Conservation (phyloP, 208 protist species). For the Tritrichomonas musculus region DNA sequence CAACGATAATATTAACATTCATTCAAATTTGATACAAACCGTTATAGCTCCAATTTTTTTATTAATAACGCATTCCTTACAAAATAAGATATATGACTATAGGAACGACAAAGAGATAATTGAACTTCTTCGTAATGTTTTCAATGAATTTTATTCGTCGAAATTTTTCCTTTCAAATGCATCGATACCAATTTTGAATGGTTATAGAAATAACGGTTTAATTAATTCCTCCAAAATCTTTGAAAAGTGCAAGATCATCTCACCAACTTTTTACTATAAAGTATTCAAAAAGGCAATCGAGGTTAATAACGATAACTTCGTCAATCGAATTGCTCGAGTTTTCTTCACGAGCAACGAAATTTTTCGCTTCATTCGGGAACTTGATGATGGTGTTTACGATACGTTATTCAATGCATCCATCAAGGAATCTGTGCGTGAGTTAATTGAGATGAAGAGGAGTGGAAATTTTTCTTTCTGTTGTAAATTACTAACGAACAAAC, state of each 20-base stretch:
- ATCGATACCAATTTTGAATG: too few relatives aligned
- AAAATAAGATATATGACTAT: too few relatives aligned
- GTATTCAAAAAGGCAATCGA: neutral
- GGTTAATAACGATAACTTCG: neutral
- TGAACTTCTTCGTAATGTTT: too few relatives aligned
- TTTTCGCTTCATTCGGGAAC: neutral
- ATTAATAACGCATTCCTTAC: too few relatives aligned
- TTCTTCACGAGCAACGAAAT: neutral
- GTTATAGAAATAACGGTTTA: too few relatives aligned
- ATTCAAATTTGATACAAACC: too few relatives aligned
- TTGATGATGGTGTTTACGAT: neutral
- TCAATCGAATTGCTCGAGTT: neutral
- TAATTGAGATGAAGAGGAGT: neutral
- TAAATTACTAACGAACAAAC: neutral
- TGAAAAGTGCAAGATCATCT: neutral
- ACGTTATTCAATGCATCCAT: neutral
- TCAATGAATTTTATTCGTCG: too few relatives aligned
- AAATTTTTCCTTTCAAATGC: too few relatives aligned
- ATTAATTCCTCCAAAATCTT: neutral
- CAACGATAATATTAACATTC: too few relatives aligned
- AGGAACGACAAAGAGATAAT: too few relatives aligned
- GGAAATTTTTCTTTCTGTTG: neutral
- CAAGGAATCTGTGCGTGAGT: neutral
- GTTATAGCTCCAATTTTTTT: too few relatives aligned
- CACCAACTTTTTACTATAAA: neutral